These are phyloP conservation scores for Hypoxylon cercidicola DNA, from an alignment of 495 filamentous ascomycete genomes.

Conservation along the genomic window DNA sequence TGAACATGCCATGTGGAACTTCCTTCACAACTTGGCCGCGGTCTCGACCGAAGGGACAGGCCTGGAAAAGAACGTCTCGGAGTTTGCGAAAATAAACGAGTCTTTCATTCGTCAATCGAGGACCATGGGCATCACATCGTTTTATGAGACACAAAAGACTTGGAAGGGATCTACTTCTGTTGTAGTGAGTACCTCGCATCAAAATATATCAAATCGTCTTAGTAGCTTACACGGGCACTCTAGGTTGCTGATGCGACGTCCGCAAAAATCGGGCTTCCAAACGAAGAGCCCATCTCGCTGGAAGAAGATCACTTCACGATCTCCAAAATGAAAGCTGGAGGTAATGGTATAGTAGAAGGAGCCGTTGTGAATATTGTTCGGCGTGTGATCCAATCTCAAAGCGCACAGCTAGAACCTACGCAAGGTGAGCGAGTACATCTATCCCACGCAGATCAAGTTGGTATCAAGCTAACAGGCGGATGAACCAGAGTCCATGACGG, in stretches of 20 bases:
- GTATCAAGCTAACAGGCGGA: no score
- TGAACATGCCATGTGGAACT: neutral
- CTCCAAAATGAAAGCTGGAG: neutral
- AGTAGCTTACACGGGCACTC: no score
- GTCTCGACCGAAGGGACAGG: no score
- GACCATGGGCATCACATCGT: slow-evolving; percentile 4
- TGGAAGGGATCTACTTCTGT: neutral
- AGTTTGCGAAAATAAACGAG: slow-evolving; percentile 2
- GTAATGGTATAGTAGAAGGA: neutral
- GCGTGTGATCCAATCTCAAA: neutral
- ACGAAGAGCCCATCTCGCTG: neutral
- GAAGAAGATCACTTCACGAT: neutral
- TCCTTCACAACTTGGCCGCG: neutral
- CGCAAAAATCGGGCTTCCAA: neutral
- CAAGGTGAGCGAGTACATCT: neutral
- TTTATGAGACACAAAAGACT: slow-evolving; percentile 3
- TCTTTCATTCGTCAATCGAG: neutral
- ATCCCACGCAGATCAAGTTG: no score
- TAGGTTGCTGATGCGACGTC: neutral
- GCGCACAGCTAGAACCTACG: neutral
- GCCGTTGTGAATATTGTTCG: neutral
- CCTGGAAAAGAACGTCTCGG: neutral
- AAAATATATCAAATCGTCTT: no score
- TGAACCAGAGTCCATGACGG: neutral
- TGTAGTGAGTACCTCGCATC: neutral